Evolutionary conservation across 805 yeast genomes (phyloP), one percentile per base, ranked within the genome.

Genomic region (Lipomyces yamadae): DNA sequence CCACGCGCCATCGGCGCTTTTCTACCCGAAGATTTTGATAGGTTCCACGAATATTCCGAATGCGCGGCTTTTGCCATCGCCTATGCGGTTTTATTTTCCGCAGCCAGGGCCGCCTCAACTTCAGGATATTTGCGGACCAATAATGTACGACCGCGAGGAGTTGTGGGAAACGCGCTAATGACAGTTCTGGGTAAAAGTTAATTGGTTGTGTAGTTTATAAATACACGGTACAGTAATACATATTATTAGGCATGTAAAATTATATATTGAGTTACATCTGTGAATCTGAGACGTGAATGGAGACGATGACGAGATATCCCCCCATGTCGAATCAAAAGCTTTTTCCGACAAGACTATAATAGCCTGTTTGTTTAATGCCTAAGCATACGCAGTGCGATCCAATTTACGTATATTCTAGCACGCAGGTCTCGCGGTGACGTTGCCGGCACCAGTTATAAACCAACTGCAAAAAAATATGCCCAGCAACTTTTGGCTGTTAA

Each of bases 1-100:
- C 69, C 69, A 10, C 34, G 64, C 29, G 69, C 69, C 2, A 56
- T 66, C 7, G 66, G 69, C 34, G 67, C 66, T 2, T 52, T 63
- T 15, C 33, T 66, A n/a, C 69, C 69, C 2, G 15, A 24, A 15
- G 56, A 56, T 30, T 63, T 62, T 34, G 60, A 45, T 13, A 24
- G 10, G 8, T 30, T 52, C 11, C 61, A 63, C 60, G 66, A 66
- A 35, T 48, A 42, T 48, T 8, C 48, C 24, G 69, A 66, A 37
- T 56, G 61, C 56, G 48, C 37, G 10, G 58, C 63, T 15, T 66
- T 66, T 32, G 56, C 64, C 11, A 5, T 63, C 53, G 54, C 67
- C 15, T 66, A 34, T 37, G 64, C 67, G 11, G 57, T 60, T 6
- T n/a, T 66, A 32, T 66, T 60, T 42, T 62, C 66, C 6, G 64